Percentiles rank a stretch among this genome's conserved stretches.
Evolutionary conservation across 257 asterid genomes (phyloP).

Genomic region (Solanum appendiculatum): DNA sequence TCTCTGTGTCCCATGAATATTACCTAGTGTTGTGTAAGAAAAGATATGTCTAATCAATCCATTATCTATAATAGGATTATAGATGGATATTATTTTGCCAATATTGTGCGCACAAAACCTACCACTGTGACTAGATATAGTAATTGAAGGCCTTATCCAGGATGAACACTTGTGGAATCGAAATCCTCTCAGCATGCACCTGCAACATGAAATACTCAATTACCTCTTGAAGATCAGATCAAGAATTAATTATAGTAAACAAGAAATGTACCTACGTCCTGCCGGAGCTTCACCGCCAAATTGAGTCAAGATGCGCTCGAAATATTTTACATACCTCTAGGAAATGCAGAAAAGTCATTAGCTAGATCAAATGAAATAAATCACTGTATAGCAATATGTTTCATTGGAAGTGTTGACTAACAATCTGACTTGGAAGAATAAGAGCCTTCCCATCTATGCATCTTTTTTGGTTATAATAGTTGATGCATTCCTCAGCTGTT

Average conservation of each 20-base stretch:
- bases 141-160: conserved; percentile 95
- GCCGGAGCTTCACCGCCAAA: conserved; percentile 81
- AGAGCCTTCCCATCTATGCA: conserved; percentile 94
- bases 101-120: conserved; percentile 4
- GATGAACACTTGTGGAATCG: conserved; percentile 82
- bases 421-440: conserved; percentile 94
- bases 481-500: conserved; percentile 89
- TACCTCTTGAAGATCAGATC: conserved; percentile 9
- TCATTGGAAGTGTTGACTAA: conserved; percentile 32
- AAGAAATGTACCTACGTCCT: conserved; percentile 93
- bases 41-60: background rate
- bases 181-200: conserved; percentile 99
- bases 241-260: conserved; percentile 17
- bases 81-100: background rate
- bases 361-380: background rate
- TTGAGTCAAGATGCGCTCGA: conserved; percentile 49
- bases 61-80: background rate
- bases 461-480: conserved; percentile 82
- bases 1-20: background rate
- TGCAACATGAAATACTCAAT: conserved; percentile 22
- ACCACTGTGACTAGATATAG: conserved; percentile 88
- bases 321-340: conserved; percentile 92
- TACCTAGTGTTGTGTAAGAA: background rate
- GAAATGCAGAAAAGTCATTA: conserved; percentile 13
- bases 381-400: background rate